Conservation (phyloP, 257 asterid genomes). For the Solanum ossicruentum region DNA sequence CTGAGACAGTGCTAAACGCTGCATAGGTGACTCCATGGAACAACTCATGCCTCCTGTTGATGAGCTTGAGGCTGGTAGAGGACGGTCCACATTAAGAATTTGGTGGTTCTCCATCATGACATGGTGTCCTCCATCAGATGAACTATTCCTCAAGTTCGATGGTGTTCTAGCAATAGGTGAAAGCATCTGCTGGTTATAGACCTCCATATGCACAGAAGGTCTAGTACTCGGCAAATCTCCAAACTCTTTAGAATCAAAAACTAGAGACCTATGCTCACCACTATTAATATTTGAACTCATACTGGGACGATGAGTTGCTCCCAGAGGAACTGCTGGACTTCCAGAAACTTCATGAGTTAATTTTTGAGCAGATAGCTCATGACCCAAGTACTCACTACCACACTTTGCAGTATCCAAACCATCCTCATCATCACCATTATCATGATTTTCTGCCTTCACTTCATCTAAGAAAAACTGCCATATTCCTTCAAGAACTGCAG, state of each 20-base stretch:
- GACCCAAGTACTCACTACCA: constrained; percentile 23
- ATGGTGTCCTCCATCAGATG: constrained; percentile 35
- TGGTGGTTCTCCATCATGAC: constrained; percentile 50
- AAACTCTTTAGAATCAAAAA: constrained; percentile 29
- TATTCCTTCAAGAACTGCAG: constrained; percentile 49
- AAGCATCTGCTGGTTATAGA: constrained; percentile 37
- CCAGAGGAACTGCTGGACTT: constrained; percentile 15
- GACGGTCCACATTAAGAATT: constrained; percentile 22
- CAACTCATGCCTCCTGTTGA: constrained; percentile 33
- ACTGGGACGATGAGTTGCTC: constrained; percentile 14
- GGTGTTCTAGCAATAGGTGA: constrained; percentile 67
- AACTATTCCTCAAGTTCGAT: constrained; percentile 42
- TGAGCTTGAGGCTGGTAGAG: constrained; percentile 29
- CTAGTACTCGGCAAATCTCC: constrained; percentile 36
- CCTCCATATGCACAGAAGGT: constrained; percentile 43
- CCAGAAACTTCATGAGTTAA: constrained; percentile 41
- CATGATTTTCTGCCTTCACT: constrained; percentile 33
- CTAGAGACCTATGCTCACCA: constrained; percentile 35
- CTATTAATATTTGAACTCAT: constrained; percentile 18
- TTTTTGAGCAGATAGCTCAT: constrained; percentile 31
- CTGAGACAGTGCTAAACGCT: constrained; percentile 23
- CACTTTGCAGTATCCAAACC: constrained; percentile 29
- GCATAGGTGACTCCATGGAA: constrained; percentile 58
- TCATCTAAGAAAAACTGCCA: constrained; percentile 47
- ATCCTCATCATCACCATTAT: constrained; percentile 28